Evolutionary conservation across 192 early-diverging fungal species (phyloP).

Genomic region (Coemansia sp.): DNA sequence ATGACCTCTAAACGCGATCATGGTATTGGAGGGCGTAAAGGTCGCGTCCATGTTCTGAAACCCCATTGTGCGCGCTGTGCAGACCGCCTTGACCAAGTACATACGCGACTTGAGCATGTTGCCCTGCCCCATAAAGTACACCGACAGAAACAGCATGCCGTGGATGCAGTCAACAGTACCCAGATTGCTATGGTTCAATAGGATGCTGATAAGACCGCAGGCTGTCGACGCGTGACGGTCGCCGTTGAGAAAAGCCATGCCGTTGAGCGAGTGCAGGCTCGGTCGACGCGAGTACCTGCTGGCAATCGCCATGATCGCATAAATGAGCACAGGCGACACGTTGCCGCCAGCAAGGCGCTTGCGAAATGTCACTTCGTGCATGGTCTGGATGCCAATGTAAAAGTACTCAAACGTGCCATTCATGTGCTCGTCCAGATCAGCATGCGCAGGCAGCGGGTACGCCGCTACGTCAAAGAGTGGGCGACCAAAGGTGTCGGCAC

Average conservation of each 20-base stretch:
- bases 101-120: constrained; percentile 55
- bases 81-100: constrained; percentile 55
- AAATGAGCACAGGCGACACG: constrained; percentile 51
- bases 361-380: constrained; percentile 46
- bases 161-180: constrained; percentile 44
- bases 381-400: constrained; percentile 50
- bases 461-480: constrained; percentile 35
- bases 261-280: constrained; percentile 54
- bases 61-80: constrained; percentile 49
- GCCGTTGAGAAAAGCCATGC: constrained; percentile 52
- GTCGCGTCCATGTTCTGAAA: constrained; percentile 47
- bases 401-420: constrained; percentile 55
- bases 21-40: constrained; percentile 44
- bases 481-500: constrained; percentile 44
- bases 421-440: constrained; percentile 46
- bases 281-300: constrained; percentile 52
- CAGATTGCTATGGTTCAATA: constrained; percentile 44
- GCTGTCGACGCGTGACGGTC: constrained; percentile 48
- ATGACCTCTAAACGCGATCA: constrained; percentile 40
- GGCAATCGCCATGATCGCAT: constrained; percentile 52
- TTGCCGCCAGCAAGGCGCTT: constrained; percentile 20
- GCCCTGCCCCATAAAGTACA: constrained; percentile 56
- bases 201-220: constrained; percentile 45
- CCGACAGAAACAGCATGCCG: constrained; percentile 51
- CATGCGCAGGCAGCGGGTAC: constrained; percentile 29